Percentiles rank a stretch among this genome's conserved stretches.
phyloP scores from a whole-genome alignment of 2,329 filamentous ascomycete genomes.

The Geoglossum cookeanum region DNA sequence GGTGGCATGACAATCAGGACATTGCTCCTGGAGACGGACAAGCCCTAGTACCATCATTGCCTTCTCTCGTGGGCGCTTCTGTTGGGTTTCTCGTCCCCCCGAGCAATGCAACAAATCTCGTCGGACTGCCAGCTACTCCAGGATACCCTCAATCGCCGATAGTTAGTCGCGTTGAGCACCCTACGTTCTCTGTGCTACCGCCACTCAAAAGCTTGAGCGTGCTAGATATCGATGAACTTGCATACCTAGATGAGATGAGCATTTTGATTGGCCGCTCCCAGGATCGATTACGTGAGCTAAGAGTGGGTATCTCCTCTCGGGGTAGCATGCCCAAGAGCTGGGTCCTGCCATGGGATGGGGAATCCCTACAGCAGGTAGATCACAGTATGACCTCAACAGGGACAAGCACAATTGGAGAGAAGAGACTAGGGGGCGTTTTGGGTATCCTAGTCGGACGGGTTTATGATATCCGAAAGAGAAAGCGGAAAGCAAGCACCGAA shows the following conservation, averaged over 20 bases:
- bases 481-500: neutral
- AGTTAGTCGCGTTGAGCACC: constrained; percentile 42
- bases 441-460: constrained; percentile 49
- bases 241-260: constrained; percentile 68
- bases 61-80: constrained; percentile 6
- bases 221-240: constrained; percentile 64
- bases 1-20: constrained; percentile 58
- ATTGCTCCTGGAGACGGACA: constrained; percentile 20
- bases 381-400: constrained; percentile 30
- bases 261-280: constrained; percentile 54
- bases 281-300: constrained; percentile 45
- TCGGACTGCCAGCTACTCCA: constrained; percentile 10
- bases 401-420: constrained; percentile 38
- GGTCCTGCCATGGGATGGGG: constrained; percentile 42
- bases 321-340: constrained; percentile 30
- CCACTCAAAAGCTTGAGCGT: constrained; percentile 57
- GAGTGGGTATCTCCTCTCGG: constrained; percentile 46
- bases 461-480: constrained; percentile 30
- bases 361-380: constrained; percentile 43
- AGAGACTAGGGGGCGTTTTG: constrained; percentile 46
- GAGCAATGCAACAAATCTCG: constrained; percentile 14
- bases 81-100: constrained; percentile 12
- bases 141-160: constrained; percentile 4
- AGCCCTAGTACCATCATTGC: constrained; percentile 19
- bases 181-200: constrained; percentile 61